These are phyloP conservation scores for Dioscorea zingiberensis DNA, from an alignment of 106 monocot genomes.

Conservation along the genomic window DNA sequence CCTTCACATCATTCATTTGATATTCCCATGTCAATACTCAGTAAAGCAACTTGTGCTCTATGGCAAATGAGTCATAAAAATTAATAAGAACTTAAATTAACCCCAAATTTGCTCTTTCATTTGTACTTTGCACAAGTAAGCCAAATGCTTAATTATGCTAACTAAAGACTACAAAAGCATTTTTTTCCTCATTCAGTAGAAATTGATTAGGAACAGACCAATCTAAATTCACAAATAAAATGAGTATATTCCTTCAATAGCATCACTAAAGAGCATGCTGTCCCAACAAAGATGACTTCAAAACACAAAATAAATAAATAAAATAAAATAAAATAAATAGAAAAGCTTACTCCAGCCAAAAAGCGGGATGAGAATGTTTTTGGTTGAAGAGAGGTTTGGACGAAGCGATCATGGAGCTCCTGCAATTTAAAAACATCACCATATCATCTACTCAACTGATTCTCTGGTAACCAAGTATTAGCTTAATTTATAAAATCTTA, in stretches of 20 bases:
- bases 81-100: too few species aligned
- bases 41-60: too few species aligned
- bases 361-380: conserved; percentile 74
- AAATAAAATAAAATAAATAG: background rate
- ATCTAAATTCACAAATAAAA: background rate
- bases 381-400: conserved; percentile 55
- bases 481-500: too few species aligned
- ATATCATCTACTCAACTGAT: background rate
- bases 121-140: background rate
- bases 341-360: conserved; percentile 72
- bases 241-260: too few species aligned
- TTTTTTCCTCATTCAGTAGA: background rate
- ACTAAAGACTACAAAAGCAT: background rate
- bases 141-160: background rate
- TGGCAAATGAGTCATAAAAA: too few species aligned
- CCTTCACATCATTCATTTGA: too few species aligned
- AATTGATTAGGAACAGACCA: background rate
- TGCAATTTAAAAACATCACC: conserved; percentile 17
- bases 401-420: conserved; percentile 55
- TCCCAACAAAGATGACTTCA: background rate
- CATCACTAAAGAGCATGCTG: too few species aligned
- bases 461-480: too few species aligned
- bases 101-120: too few species aligned
- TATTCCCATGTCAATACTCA: too few species aligned
- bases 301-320: background rate